Percentiles rank a stretch among this genome's conserved stretches.
Evolutionary conservation across 257 asterid genomes (phyloP).

Genomic region (Lycium ferocissimum): DNA sequence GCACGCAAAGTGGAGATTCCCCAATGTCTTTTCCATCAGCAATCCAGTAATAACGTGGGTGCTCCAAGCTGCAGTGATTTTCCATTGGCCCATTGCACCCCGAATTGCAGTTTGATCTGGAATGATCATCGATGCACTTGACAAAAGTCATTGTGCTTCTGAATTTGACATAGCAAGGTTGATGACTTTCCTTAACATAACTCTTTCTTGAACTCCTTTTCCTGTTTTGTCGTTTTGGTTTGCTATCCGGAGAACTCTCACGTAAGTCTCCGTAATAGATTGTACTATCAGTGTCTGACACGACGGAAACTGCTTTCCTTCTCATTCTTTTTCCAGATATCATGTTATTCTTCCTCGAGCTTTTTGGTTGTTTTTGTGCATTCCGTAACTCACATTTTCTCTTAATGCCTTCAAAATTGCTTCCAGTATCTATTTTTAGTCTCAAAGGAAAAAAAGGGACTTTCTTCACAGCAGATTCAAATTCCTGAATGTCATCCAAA

Average conservation of each 20-base stretch:
- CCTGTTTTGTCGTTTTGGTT: constrained; percentile 31
- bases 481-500: constrained; percentile 75
- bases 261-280: constrained; percentile 50
- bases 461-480: constrained; percentile 47
- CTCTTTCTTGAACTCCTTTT: constrained; percentile 36
- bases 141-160: constrained; percentile 26
- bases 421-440: too few species aligned
- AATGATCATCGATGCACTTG: constrained; percentile 2
- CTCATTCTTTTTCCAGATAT: constrained; percentile 44
- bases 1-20: constrained; percentile 2
- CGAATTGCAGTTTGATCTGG: neutral
- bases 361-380: constrained; percentile 32
- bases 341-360: constrained; percentile 30
- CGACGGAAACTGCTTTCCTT: constrained; percentile 44
- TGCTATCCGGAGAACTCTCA: constrained; percentile 35
- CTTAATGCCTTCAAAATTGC: neutral
- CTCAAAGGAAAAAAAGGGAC: neutral
- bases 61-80: constrained; percentile 35
- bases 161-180: constrained; percentile 26
- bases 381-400: neutral
- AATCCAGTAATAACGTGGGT: constrained; percentile 37
- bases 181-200: constrained; percentile 25
- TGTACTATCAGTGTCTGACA: constrained; percentile 45
- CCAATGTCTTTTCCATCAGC: constrained; percentile 20
- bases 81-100: constrained; percentile 12